Conservation (phyloP, 768 basidiomycete species). For the Lepiota venenata region DNA sequence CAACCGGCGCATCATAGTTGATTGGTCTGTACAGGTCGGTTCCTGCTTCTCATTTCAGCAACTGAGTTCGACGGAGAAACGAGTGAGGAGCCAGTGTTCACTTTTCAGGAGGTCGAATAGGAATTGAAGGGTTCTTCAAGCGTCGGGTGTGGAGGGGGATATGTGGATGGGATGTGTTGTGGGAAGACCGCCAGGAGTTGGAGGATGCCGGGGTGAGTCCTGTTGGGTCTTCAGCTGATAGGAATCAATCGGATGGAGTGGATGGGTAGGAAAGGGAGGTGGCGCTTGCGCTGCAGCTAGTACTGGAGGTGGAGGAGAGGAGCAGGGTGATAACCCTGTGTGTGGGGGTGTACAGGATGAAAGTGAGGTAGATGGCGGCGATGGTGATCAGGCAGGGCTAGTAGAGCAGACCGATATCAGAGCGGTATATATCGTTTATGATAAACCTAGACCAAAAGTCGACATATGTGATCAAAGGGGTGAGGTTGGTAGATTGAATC, state of each 20-base stretch:
- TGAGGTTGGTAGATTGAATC: no score
- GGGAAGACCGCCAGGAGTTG: constrained; percentile 53
- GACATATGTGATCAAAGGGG: neutral
- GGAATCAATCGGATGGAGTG: constrained; percentile 9
- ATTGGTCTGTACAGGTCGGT: no score
- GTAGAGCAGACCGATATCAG: constrained; percentile 89
- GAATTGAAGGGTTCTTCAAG: no score
- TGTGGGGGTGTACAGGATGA: constrained; percentile 66
- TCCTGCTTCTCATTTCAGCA: no score
- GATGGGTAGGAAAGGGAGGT: constrained; percentile 14
- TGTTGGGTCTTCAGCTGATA: neutral
- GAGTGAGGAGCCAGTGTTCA: no score
- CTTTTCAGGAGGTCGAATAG: no score
- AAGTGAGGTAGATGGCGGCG: constrained; percentile 86
- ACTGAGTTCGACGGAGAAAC: no score
- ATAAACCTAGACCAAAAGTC: constrained; percentile 63
- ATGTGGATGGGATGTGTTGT: constrained; percentile 31
- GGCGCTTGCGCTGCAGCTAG: constrained; percentile 7
- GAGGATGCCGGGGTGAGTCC: constrained; percentile 28
- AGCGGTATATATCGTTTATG: constrained; percentile 94
- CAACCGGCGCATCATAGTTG: no score
- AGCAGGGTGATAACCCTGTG: constrained; percentile 20
- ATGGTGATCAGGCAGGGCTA: constrained; percentile 95
- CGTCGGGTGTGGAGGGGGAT: constrained; percentile 21
- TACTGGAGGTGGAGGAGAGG: constrained; percentile 17